Conservation (phyloP, 140 eudicot genomes). For the Bidens hawaiensis region DNA sequence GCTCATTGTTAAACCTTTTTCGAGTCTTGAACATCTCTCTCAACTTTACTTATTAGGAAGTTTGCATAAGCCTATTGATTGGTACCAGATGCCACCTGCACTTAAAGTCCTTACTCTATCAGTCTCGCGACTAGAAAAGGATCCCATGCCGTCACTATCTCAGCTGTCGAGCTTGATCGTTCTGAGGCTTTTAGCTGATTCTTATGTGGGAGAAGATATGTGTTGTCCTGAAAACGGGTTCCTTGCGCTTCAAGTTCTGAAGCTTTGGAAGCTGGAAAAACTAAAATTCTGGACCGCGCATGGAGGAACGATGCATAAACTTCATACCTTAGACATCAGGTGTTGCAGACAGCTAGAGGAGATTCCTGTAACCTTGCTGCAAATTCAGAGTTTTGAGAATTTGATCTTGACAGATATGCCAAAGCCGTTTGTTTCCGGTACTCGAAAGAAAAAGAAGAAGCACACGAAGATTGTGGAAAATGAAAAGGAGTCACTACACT, state of each 20-base stretch:
- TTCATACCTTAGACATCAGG: slow-evolving; percentile 43
- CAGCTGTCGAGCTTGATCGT: slow-evolving; percentile 37
- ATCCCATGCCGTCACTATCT: slow-evolving; percentile 56
- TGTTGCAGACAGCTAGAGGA: slow-evolving; percentile 35
- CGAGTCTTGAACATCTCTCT: slow-evolving; percentile 31
- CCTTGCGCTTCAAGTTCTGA: slow-evolving; percentile 34
- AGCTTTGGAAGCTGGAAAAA: slow-evolving; percentile 50
- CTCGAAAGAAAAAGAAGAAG: slow-evolving; percentile 20
- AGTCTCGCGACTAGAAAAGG: slow-evolving; percentile 36
- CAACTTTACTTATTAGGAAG: slow-evolving; percentile 42
- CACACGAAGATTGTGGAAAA: slow-evolving; percentile 23
- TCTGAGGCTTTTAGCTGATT: slow-evolving; percentile 55
- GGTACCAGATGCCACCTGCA: slow-evolving; percentile 33
- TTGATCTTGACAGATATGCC: slow-evolving; percentile 51
- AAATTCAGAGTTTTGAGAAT: slow-evolving; percentile 24
- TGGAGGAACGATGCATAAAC: slow-evolving; percentile 39
- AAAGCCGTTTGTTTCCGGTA: slow-evolving; percentile 17
- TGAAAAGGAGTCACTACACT: neutral
- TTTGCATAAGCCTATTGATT: slow-evolving; percentile 20
- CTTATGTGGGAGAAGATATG: slow-evolving; percentile 39
- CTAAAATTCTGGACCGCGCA: slow-evolving; percentile 23
- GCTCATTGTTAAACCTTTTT: slow-evolving; percentile 33
- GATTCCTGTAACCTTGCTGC: slow-evolving; percentile 25
- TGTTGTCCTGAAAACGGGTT: slow-evolving; percentile 32
- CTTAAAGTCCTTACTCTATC: slow-evolving; percentile 56